Evolutionary conservation across 106 monocot genomes (phyloP).

Genomic region (Dendrobium catenatum): DNA sequence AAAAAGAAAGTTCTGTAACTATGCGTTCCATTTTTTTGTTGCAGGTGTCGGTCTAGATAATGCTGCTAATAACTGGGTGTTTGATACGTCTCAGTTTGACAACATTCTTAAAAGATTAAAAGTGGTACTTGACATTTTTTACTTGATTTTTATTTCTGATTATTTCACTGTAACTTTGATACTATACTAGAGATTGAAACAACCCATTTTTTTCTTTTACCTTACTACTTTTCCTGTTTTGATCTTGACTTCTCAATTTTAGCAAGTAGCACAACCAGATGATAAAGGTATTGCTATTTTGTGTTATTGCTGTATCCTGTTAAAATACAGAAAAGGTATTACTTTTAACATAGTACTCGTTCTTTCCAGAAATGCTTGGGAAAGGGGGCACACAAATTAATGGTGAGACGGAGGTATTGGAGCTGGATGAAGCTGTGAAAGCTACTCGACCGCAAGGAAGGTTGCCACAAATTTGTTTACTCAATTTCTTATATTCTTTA

Average conservation of each 20-base stretch:
- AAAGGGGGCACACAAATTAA: conserved; percentile 12
- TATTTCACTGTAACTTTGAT: background rate
- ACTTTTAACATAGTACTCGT: background rate
- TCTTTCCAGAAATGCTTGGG: conserved; percentile 19
- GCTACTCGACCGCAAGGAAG: conserved; percentile 90
- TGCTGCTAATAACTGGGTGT: conserved; percentile 66
- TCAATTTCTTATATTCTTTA: background rate
- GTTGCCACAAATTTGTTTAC: conserved; percentile 19
- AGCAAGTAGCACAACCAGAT: conserved; percentile 64
- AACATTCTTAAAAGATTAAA: conserved; percentile 82
- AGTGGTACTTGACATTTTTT: conserved; percentile 48
- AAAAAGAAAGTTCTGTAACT: background rate
- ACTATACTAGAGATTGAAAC: background rate
- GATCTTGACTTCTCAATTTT: conserved; percentile 11
- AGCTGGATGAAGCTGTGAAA: conserved; percentile 31
- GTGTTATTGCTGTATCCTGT: background rate
- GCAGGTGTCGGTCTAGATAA: conserved; percentile 80
- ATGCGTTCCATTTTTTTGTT: background rate
- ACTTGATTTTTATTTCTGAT: background rate
- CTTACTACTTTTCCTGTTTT: background rate
- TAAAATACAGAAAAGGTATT: conserved; percentile 9
- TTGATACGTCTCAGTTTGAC: conserved; percentile 97
- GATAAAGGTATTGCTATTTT: conserved; percentile 38
- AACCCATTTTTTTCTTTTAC: background rate
- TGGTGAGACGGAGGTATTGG: conserved; percentile 18